These are phyloP conservation scores for Verticillium nubilum DNA, from an alignment of 2,329 filamentous ascomycete species.

Conservation along the genomic window DNA sequence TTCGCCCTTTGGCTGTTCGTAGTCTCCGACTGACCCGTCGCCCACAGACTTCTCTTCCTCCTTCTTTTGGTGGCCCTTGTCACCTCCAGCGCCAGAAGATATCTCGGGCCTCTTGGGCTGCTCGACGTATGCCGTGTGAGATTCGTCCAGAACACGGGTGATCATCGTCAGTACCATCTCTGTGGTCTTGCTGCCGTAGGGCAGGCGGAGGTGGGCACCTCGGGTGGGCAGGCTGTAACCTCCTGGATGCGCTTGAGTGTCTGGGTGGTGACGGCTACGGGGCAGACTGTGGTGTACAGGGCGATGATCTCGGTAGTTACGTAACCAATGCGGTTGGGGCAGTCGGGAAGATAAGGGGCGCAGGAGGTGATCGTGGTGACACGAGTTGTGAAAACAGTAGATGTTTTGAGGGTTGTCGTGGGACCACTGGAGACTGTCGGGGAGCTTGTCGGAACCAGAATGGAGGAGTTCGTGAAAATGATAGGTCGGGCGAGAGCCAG, in stretches of 20 bases:
- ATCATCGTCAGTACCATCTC: conserved; percentile 24
- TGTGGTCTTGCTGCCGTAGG: conserved; percentile 29
- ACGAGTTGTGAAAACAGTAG: conserved; percentile 32
- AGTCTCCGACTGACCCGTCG: neutral
- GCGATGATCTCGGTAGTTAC: conserved; percentile 29
- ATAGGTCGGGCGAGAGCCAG: neutral
- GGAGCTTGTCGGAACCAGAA: neutral
- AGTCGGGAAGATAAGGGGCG: conserved; percentile 34
- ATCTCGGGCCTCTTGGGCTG: neutral
- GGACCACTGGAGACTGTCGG: neutral
- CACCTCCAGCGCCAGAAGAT: neutral
- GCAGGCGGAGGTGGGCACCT: conserved; percentile 25
- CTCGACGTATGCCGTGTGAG: neutral
- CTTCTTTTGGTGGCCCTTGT: neutral
- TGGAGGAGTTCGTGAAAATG: conserved; percentile 7
- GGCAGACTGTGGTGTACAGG: conserved; percentile 36
- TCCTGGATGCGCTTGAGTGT: conserved; percentile 34
- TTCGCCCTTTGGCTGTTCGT: neutral
- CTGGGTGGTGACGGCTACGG: conserved; percentile 20
- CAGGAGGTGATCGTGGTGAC: conserved; percentile 53
- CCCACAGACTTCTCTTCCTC: too few species aligned
- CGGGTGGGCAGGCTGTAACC: conserved; percentile 49
- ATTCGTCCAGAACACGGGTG: neutral
- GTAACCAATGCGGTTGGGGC: conserved; percentile 22
- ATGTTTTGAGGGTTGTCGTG: conserved; percentile 19